These are phyloP conservation scores for Straminergon stramineum DNA, from an alignment of 225 moss, liverwort and hornwort genomes.

Conservation along the genomic window DNA sequence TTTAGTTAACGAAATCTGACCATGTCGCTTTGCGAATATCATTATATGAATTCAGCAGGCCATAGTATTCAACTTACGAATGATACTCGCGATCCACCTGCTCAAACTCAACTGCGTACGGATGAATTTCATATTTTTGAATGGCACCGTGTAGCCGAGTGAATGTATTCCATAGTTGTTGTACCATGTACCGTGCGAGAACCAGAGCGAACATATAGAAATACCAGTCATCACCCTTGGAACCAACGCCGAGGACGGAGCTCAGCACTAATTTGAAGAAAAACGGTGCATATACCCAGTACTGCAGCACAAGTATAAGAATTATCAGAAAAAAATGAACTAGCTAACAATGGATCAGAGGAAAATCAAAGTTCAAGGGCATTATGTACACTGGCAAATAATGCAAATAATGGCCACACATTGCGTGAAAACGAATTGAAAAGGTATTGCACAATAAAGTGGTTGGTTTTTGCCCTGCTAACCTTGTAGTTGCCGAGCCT, in stretches of 20 bases:
- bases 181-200: conserved; percentile 6
- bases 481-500: conserved; percentile 45
- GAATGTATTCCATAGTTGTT: conserved; percentile 41
- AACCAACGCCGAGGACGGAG: conserved; percentile 1
- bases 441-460: neutral
- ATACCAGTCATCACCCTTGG: conserved; percentile 55
- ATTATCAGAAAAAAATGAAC: neutral
- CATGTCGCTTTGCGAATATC: neutral
- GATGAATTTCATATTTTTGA: conserved; percentile 39
- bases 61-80: conserved; percentile 21
- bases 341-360: neutral
- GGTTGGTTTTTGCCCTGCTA: neutral
- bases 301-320: conserved; percentile 31
- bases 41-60: neutral
- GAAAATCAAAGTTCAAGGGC: neutral
- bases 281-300: conserved; percentile 61
- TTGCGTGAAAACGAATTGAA: neutral
- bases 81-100: conserved; percentile 83
- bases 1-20: neutral
- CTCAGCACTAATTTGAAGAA: conserved; percentile 27
- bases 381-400: no score
- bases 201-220: conserved; percentile 52
- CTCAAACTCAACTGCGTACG: conserved; percentile 48
- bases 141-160: conserved; percentile 39
- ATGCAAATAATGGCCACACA: neutral